Evolutionary conservation across 768 basidiomycete species (phyloP).

Genomic region (Tremella fuciformis): DNA sequence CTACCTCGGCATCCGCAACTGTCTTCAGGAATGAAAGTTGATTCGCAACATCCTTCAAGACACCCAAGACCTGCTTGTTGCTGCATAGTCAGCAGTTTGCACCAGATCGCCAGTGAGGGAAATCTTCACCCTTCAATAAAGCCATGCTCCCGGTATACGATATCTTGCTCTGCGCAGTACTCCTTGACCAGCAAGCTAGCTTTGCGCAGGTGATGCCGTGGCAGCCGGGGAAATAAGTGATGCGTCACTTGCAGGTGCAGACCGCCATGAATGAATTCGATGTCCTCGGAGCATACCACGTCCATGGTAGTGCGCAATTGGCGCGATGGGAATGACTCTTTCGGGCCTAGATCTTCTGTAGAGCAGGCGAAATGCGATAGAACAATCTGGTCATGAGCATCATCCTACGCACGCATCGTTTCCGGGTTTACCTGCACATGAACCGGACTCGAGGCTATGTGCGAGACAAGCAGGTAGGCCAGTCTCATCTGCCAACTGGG

Average conservation of each 20-base stretch:
- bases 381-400: conserved; percentile 62
- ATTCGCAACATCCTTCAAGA: conserved; percentile 77
- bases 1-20: conserved; percentile 69
- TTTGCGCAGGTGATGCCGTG: conserved; percentile 81
- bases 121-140: conserved; percentile 65
- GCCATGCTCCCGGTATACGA: conserved; percentile 86
- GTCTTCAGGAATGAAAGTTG: conserved; percentile 77
- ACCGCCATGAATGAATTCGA: conserved; percentile 93
- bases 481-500: conserved; percentile 69
- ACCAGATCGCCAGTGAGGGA: not conserved
- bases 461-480: conserved; percentile 76
- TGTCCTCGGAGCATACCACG: conserved; percentile 76
- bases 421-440: conserved; percentile 74
- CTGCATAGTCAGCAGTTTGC: conserved; percentile 10
- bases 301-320: conserved; percentile 98
- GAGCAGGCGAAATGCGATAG: conserved; percentile 97
- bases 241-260: conserved; percentile 96
- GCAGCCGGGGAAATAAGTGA: conserved; percentile 91
- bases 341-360: conserved; percentile 81
- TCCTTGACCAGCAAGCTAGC: conserved; percentile 82
- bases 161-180: conserved; percentile 70
- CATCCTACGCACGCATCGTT: not conserved
- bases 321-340: conserved; percentile 86
- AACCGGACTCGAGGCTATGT: conserved; percentile 80
- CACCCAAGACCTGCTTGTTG: conserved; percentile 77